Percentiles rank a stretch among this genome's conserved stretches.
Evolutionary conservation across 2,329 filamentous ascomycete genomes (phyloP).

Genomic region (Xylaria sp.): DNA sequence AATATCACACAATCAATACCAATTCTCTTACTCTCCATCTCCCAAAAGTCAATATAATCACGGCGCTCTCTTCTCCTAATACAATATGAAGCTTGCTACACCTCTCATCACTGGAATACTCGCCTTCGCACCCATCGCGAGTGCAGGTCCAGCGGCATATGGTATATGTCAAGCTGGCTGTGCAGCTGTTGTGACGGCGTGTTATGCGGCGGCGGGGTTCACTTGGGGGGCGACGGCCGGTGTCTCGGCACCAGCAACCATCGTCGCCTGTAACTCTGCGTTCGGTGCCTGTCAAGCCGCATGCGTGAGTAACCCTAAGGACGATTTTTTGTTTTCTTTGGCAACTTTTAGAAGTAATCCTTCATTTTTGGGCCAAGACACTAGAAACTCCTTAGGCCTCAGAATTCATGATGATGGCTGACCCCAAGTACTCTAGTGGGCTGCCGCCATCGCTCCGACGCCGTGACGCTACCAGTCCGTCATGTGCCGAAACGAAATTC

Average conservation of each 20-base stretch:
- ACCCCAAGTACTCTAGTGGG: slow-evolving; percentile 1
- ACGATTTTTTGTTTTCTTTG: not conserved
- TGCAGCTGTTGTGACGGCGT: slow-evolving; percentile 25
- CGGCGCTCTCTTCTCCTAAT: not conserved
- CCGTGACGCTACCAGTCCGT: slow-evolving; percentile 10
- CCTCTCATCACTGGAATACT: not conserved
- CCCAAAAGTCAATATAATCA: not conserved
- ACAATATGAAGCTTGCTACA: slow-evolving; percentile 19
- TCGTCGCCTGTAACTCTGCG: slow-evolving; percentile 28
- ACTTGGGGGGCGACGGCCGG: slow-evolving; percentile 30
- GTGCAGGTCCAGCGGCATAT: slow-evolving; percentile 30
- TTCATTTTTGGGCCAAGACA: not conserved
- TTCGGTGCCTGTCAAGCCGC: slow-evolving; percentile 31
- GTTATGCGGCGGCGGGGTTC: slow-evolving; percentile 29
- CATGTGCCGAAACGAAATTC: not conserved
- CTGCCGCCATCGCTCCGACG: slow-evolving; percentile 11
- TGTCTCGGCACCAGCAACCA: slow-evolving; percentile 7
- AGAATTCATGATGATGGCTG: not conserved
- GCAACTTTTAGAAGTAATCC: not conserved
- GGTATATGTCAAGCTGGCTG: slow-evolving; percentile 33
- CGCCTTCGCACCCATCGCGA: slow-evolving; percentile 3
- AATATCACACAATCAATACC: not conserved
- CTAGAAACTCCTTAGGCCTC: not conserved
- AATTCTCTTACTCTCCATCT: not conserved
- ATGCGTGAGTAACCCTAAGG: not conserved